These are phyloP conservation scores for Hibiscus syriacus DNA, from an alignment of 345 rosid species.

Conservation along the genomic window DNA sequence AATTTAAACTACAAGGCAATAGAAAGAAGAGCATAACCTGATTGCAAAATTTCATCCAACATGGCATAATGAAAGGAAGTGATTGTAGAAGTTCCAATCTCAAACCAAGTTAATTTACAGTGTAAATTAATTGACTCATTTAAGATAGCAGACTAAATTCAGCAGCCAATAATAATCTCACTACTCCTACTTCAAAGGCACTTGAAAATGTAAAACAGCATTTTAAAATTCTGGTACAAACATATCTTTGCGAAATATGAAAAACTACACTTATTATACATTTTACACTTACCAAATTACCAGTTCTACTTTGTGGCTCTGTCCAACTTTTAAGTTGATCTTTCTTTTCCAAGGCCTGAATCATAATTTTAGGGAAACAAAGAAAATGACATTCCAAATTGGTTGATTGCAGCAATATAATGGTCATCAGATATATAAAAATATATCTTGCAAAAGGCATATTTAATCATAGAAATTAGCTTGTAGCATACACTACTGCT, in stretches of 20 bases:
- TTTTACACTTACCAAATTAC: conserved; percentile 24
- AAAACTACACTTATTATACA: not conserved
- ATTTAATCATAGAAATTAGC: not conserved
- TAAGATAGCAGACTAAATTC: not conserved
- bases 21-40: not conserved
- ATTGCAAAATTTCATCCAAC: not conserved
- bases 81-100: not conserved
- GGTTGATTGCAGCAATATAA: not conserved
- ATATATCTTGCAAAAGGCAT: not conserved
- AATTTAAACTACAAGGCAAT: not conserved
- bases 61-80: not conserved
- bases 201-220: not conserved
- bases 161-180: not conserved
- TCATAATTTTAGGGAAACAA: not conserved
- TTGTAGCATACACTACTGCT: not conserved
- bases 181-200: not conserved
- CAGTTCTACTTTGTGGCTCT: conserved; percentile 22
- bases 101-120: not conserved
- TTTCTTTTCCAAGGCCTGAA: conserved; percentile 17
- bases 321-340: conserved; percentile 26
- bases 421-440: not conserved
- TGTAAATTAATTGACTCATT: not conserved
- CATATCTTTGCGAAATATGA: not conserved
- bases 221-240: not conserved
- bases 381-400: not conserved